Evolutionary conservation across 176 grass and related monocot genomes (phyloP), one percentile per base, ranked within the genome.

Genomic region (Lolium rigidum): DNA sequence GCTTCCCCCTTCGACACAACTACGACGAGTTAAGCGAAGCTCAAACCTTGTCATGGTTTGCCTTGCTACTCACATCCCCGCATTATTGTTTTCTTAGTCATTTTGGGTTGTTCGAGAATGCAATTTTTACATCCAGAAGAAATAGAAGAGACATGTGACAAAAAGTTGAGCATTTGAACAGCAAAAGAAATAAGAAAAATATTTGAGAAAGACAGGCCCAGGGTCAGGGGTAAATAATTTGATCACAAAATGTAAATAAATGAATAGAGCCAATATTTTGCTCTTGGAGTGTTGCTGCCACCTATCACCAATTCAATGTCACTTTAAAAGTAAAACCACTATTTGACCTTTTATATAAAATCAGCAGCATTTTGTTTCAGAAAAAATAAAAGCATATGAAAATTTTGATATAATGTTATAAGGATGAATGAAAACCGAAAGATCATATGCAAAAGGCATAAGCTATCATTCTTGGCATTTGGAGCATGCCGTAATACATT

Each of bases 21-120:
- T 51, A 73, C 20, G 49, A 82, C 35, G 15, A 85, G 47, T 63
- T 70, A 65, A 46, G 37, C 72, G 52, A 89, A 88, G 26, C 26
- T 28, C 26, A 28, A 38, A 46, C 12, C 50, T 22, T 15, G 38
- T 59, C 6, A 4, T 20, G 26, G 26, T 28, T 28, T 28, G 26
- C 26, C 26, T 28, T 28, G 26, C 26, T 28, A 28, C 26, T 28
- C 26, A 28, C 26, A 28, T 28, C 26, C 5, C 16, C 31, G 9
- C 14, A 8, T 44, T 63, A 24, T 78, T 77, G 7, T 21, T 77
- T 76, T 25, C 38, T 50, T 70, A 26, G 80, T 78, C 5, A 12
- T 18, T 83, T 84, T 21, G 17, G 48, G 22, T 28, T 43, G 35
- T 63, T 83, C 26, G 15, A 3, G 52, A 50, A 51, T 78, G 31